Evolutionary conservation across 2,329 filamentous ascomycete genomes (phyloP), one percentile per base, ranked within the genome.

Genomic region (Neopestalotiopsis sp.): DNA sequence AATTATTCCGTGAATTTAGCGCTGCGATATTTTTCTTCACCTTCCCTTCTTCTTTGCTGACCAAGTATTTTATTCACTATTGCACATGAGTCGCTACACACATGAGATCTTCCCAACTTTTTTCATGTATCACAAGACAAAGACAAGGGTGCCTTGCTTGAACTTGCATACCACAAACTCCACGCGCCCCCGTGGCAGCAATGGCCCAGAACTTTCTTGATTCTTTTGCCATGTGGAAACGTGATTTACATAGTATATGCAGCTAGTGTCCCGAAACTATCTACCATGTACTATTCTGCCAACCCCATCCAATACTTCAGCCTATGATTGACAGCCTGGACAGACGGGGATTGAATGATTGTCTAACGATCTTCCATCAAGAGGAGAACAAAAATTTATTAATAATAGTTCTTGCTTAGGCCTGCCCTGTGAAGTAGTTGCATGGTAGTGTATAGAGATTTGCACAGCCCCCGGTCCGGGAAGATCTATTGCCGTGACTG

Each of bases 401-500:
- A n/a, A 7, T 52, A n/a, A 7, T 52, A 52, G 17, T 38, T 52
- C 45, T 52, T 52, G 17, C 17, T 38, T n/a, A n/a, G n/a, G 9
- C 45, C n/a, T 52, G 45, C 45, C 45, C 7, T 60, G 57, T 28
- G 24, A 28, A 28, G 57, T 38, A 7, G 34, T 7, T 38, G 45
- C 45, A n/a, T 9, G n/a, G n/a, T 17, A 52, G 20, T 9, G 45
- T n/a, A 52, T 17, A 24, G 45, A 17, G 9, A 52, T 20, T 52
- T 52, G 45, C 45, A 24, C 17, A 40, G 34, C 34, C 63, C 63
- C 63, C 30, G 52, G 63, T 24, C 24, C 65, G 65, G 65, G 65
- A 60, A 42, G 52, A 60, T 67, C 65, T 60, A 9, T 13, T 42
- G 52, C 65, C 65, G 65, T 67, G 34, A 67, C 60, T 60, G 65